Conservation (phyloP, 1,284 basidiomycete genomes). For the Cystobasidium sp. region DNA sequence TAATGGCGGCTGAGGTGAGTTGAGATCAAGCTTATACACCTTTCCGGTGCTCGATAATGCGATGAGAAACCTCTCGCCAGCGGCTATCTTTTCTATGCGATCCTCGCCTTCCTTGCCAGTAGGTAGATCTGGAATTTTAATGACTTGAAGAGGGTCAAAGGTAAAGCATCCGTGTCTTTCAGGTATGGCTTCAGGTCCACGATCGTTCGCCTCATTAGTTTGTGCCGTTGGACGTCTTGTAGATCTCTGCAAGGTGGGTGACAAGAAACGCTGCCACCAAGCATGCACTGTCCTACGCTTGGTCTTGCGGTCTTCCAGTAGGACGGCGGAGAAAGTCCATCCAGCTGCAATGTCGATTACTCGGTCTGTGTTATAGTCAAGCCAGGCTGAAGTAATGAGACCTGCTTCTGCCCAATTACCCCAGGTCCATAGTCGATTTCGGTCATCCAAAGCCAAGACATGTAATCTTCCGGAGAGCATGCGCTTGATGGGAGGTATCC, state of each 20-base stretch:
- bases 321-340: constrained; percentile 49
- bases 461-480: constrained; percentile 48
- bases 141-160: constrained; percentile 43
- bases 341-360: constrained; percentile 27
- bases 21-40: constrained; percentile 49
- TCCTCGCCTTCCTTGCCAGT: background rate
- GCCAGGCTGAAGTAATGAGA: background rate
- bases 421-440: constrained; percentile 45
- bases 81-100: constrained; percentile 46
- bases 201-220: constrained; percentile 18
- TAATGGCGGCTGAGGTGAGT: constrained; percentile 28
- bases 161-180: constrained; percentile 42
- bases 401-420: constrained; percentile 41
- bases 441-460: constrained; percentile 46
- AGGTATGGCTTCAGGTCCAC: background rate
- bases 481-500: constrained; percentile 43
- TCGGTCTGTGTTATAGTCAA: constrained; percentile 1
- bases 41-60: constrained; percentile 42
- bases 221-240: background rate
- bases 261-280: constrained; percentile 46
- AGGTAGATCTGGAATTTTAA: constrained; percentile 19
- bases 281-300: constrained; percentile 20
- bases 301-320: constrained; percentile 37
- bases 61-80: constrained; percentile 50
- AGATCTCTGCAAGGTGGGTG: background rate